Base-by-base conservation (phyloP, 2,329 filamentous ascomycete species). In the Fusarium pseudonygamai region DNA sequence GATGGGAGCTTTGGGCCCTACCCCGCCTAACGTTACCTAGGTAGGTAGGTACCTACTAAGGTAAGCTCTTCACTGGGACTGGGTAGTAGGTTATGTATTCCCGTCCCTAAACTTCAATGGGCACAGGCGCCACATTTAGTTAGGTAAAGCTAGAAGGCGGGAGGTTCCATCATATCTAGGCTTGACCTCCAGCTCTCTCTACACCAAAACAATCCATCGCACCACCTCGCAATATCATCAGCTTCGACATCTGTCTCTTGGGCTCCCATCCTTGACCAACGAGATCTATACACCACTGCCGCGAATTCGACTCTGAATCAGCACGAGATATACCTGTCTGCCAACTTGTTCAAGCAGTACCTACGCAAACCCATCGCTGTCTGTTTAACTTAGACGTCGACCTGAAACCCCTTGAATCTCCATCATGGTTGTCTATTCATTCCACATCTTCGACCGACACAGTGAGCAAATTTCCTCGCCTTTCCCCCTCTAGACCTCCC, bases 371-470 rank as follows among this genome's bases (percentile, higher is more conserved):
- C 26, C 32, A 45, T 30, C 39, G 26, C 42, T 18, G n/a, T 20
- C 45, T 22, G 14, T 16, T 24, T 16, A 18, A 39, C 28, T 52
- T 62, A 30, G 32, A 53, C 56, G 34, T 62, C 34, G 28, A 52
- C 53, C n/a, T 32, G 16, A 64, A 46, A 30, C 58, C 68, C 69
- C 56, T 66, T 64, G 52, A 47, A 59, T 47, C 67, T 46, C 75
- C 82, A 86, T 77, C 80, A 98, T 99, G 96, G 92, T 93, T 69
- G 93, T 98, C 83, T 98, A 97, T 85, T 95, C 95, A 68, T 97
- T 99, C 85, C 97, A 97, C 87, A 98, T 99, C 81, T 99, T 99
- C 82, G 96, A 99, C 85, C 93, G 96, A 75, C 96, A 99, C 84
- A 97, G 96, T 98, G 88, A 80, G 89, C 79, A 80, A 89, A 24